phyloP scores from a whole-genome alignment of 2,329 filamentous ascomycete genomes.

The Penicillium griseofulvum region DNA sequence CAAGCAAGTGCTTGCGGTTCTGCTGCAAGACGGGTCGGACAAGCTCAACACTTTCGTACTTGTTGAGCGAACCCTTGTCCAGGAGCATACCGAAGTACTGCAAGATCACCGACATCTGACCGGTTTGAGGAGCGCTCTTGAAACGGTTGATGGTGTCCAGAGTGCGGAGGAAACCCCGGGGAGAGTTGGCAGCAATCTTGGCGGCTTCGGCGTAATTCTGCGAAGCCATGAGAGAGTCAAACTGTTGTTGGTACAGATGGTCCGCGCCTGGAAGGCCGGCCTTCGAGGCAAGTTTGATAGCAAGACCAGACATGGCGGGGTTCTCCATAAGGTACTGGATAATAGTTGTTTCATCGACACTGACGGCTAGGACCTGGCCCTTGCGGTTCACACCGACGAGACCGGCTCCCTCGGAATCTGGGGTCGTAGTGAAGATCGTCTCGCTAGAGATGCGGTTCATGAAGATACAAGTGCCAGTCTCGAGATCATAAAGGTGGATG shows the following conservation, averaged over 20 bases:
- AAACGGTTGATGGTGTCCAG: conserved; percentile 94
- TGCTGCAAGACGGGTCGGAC: conserved; percentile 89
- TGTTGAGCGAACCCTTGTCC: conserved; percentile 90
- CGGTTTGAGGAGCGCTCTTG: conserved; percentile 74
- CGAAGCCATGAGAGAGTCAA: conserved; percentile 77
- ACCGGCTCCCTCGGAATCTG: conserved; percentile 79
- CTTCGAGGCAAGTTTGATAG: conserved; percentile 92
- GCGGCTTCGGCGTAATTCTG: conserved; percentile 86
- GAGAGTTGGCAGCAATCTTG: conserved; percentile 94
- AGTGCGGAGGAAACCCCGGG: conserved; percentile 90
- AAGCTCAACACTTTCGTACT: conserved; percentile 89
- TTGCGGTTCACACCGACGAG: conserved; percentile 96
- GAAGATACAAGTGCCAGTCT: conserved; percentile 93
- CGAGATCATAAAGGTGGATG: conserved; percentile 97
- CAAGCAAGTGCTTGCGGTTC: conserved; percentile 89
- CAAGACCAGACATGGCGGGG: conserved; percentile 87
- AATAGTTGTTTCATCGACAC: conserved; percentile 84
- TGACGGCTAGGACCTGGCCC: conserved; percentile 92
- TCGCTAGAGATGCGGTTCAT: conserved; percentile 99
- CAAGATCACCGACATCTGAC: conserved; percentile 82
- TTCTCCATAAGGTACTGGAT: conserved; percentile 96
- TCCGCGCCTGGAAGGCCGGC: conserved; percentile 93
- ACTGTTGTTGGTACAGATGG: conserved; percentile 86
- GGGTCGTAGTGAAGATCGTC: conserved; percentile 92
- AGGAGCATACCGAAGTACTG: conserved; percentile 98